A percentile compares a stretch with the other conserved stretches of the same genome.
These are phyloP conservation scores for Geotrichum histeridarum DNA, from an alignment of 1,139 yeast species.

Conservation along the genomic window DNA sequence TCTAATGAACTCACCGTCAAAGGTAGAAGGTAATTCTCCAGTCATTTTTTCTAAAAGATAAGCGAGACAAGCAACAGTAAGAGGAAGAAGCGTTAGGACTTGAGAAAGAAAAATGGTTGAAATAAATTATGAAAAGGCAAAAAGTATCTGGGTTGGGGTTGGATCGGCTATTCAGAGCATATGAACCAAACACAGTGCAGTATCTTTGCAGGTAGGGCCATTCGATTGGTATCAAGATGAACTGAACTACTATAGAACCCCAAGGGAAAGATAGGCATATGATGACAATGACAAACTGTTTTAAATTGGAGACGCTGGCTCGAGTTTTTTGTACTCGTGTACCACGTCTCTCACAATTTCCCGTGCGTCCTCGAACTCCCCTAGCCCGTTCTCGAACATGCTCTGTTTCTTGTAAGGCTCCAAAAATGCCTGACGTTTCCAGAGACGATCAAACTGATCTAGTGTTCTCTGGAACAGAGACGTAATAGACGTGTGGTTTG, in stretches of 20 bases:
- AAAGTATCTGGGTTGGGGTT: no score
- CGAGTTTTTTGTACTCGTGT: conserved; percentile 58
- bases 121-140: no score
- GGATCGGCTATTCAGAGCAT: background rate
- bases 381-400: conserved; percentile 59
- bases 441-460: conserved; percentile 73
- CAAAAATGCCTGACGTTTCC: conserved; percentile 76
- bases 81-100: no score
- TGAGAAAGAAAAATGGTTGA: no score
- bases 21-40: conserved; percentile 13
- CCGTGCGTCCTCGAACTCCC: conserved; percentile 73
- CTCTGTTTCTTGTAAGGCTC: conserved; percentile 63
- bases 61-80: no score
- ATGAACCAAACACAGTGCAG: background rate
- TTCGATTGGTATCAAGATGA: no score
- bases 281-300: background rate
- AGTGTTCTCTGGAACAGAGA: conserved; percentile 62
- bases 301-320: conserved; percentile 29
- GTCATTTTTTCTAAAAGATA: no score
- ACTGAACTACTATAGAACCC: no score
- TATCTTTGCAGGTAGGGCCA: no score
- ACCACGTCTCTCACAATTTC: conserved; percentile 65
- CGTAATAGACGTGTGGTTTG: conserved; percentile 71
- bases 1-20: conserved; percentile 10
- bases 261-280: background rate